These are phyloP conservation scores for Halophytophthora polymorphica DNA, from an alignment of 352 stramenopile genomes.

Conservation along the genomic window DNA sequence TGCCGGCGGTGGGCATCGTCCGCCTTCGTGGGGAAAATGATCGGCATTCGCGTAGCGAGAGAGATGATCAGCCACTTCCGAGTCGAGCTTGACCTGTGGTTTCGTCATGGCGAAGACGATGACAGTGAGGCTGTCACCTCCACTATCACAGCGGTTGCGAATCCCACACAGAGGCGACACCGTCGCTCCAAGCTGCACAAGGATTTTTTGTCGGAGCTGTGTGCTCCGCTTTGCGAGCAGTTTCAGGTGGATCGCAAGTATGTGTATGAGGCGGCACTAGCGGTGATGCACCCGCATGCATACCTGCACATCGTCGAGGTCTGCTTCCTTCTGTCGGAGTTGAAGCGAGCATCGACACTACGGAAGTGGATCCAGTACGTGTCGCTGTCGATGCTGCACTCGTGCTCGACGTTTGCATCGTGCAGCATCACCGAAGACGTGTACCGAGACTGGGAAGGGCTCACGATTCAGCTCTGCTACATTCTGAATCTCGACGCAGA, in stretches of 20 bases:
- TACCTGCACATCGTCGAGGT: conserved; percentile 82
- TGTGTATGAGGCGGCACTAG: conserved; percentile 71
- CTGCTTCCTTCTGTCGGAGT: conserved; percentile 70
- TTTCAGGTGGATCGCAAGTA: conserved; percentile 81
- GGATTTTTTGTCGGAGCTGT: conserved; percentile 72
- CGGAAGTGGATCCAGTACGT: conserved; percentile 84
- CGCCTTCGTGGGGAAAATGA: conserved; percentile 85
- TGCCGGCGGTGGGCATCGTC: conserved; percentile 82
- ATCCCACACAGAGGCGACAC: conserved; percentile 10
- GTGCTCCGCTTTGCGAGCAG: conserved; percentile 65
- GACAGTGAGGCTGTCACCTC: conserved; percentile 11
- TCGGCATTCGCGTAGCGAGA: conserved; percentile 75
- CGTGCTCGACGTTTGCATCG: conserved; percentile 73
- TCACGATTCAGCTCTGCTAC: conserved; percentile 82
- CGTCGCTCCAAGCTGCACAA: conserved; percentile 42
- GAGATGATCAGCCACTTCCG: conserved; percentile 87
- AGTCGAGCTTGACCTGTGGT: conserved; percentile 49
- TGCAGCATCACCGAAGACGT: conserved; percentile 72
- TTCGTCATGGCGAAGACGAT: conserved; percentile 22
- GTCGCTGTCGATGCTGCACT: conserved; percentile 75
- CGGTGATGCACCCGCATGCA: conserved; percentile 77
- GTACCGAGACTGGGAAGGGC: conserved; percentile 79
- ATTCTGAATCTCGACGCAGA: conserved; percentile 66
- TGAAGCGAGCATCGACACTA: conserved; percentile 48
- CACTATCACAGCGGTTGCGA: conserved; percentile 7